Evolutionary conservation across 805 yeast genomes (phyloP).

Genomic region (Isabelozyma pseudorhagii): DNA sequence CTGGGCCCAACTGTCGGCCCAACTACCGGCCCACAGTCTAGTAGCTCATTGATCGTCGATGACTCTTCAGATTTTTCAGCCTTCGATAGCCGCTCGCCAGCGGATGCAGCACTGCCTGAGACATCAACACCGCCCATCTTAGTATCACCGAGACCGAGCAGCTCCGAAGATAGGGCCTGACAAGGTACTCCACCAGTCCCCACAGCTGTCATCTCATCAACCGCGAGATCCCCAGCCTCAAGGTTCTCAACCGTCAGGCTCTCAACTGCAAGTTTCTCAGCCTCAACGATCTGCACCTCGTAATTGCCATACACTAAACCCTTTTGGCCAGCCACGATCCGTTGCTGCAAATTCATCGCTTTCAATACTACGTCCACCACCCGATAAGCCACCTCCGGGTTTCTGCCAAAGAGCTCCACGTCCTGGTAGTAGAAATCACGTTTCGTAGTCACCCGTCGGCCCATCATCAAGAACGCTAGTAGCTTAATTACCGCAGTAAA

Average conservation of each 20-base stretch:
- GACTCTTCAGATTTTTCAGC: no score
- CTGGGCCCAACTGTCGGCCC: no score
- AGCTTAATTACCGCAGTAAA: background rate
- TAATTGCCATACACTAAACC: constrained; percentile 48
- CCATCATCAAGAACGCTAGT: background rate
- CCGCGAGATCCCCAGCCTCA: no score
- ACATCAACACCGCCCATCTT: no score
- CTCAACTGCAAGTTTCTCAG: background rate
- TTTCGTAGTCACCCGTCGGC: constrained; percentile 31
- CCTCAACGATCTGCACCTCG: background rate
- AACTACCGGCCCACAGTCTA: no score
- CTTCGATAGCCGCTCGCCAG: no score
- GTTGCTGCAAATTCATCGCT: constrained; percentile 22
- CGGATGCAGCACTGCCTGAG: no score
- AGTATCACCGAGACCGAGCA: constrained; percentile 3
- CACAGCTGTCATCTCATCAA: no score
- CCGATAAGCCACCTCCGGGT: background rate
- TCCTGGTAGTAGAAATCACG: constrained; percentile 61
- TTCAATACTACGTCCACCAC: background rate
- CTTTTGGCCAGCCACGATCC: constrained; percentile 41
- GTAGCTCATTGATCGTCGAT: no score
- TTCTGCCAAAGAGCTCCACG: constrained; percentile 42
- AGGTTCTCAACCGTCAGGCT: no score
- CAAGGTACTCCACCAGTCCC: background rate
- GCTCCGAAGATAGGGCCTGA: background rate